These are phyloP conservation scores for Hemisphaericaspora subhashii DNA, from an alignment of 1,139 yeast species.

Conservation along the genomic window DNA sequence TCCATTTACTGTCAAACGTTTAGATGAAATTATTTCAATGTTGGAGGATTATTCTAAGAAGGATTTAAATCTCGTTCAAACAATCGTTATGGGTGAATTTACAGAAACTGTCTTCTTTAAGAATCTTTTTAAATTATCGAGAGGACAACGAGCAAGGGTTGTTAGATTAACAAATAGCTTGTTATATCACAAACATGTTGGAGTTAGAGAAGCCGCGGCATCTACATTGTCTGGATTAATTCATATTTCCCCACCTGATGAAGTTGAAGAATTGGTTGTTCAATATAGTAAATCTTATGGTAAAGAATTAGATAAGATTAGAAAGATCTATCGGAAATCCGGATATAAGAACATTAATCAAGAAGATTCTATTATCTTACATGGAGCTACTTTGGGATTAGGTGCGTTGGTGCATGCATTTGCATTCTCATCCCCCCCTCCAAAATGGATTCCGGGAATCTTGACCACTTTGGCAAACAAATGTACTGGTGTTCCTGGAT, in stretches of 20 bases:
- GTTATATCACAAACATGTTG: conserved; percentile 66
- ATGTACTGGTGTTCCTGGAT: conserved; percentile 69
- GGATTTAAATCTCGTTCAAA: conserved; percentile 63
- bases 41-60: conserved; percentile 47
- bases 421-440: conserved; percentile 91
- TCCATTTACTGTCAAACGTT: conserved; percentile 46
- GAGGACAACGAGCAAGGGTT: conserved; percentile 50
- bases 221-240: conserved; percentile 77
- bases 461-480: conserved; percentile 69
- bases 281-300: conserved; percentile 26
- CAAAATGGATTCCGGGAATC: conserved; percentile 81
- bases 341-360: conserved; percentile 33
- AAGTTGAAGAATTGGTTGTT: conserved; percentile 39
- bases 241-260: conserved; percentile 68
- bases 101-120: conserved; percentile 75
- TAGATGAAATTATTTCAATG: conserved; percentile 50
- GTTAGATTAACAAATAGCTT: conserved; percentile 53
- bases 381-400: conserved; percentile 86
- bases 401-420: conserved; percentile 90
- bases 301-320: conserved; percentile 30
- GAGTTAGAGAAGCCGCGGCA: conserved; percentile 77
- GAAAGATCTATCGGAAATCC: conserved; percentile 31
- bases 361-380: conserved; percentile 54
- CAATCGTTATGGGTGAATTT: conserved; percentile 65
- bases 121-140: conserved; percentile 58